These are phyloP conservation scores for Calonectria pseudoreteaudii DNA, from an alignment of 2,329 filamentous ascomycete species.

Conservation along the genomic window DNA sequence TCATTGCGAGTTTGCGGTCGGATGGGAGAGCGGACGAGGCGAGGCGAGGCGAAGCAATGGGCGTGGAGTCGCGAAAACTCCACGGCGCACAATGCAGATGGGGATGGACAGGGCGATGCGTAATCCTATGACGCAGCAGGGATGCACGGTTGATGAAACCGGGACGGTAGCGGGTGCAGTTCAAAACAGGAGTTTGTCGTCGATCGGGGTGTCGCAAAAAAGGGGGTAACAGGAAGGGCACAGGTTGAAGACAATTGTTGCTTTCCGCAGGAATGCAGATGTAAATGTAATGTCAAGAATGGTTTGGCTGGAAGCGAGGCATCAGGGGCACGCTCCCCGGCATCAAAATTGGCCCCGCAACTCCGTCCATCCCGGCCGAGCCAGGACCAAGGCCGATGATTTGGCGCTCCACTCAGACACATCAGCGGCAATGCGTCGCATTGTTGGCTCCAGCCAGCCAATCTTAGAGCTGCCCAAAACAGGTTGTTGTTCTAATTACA, in stretches of 20 bases:
- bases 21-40: conserved; percentile 19
- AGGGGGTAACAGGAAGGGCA: not conserved
- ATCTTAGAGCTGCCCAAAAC: not conserved
- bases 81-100: conserved; percentile 25
- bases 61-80: conserved; percentile 15
- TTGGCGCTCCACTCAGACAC: conserved; percentile 13
- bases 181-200: not conserved
- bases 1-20: conserved; percentile 33
- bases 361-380: conserved; percentile 38
- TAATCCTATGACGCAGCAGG: conserved; percentile 21
- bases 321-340: conserved; percentile 29
- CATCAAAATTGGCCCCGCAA: conserved; percentile 38
- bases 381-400: conserved; percentile 25
- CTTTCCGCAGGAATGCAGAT: conserved; percentile 1
- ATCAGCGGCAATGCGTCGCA: conserved; percentile 3
- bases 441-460: not conserved
- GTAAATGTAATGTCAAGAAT: conserved; percentile 2
- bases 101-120: conserved; percentile 2
- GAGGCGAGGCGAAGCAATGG: conserved; percentile 30
- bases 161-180: not conserved
- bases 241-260: conserved; percentile 4
- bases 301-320: conserved; percentile 16
- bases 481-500: not conserved
- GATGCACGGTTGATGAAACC: not conserved
- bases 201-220: not conserved